Evolutionary conservation across 176 grass and related monocot genomes (phyloP), one percentile per base, ranked within the genome.

Genomic region (Cenchrus purpureus): DNA sequence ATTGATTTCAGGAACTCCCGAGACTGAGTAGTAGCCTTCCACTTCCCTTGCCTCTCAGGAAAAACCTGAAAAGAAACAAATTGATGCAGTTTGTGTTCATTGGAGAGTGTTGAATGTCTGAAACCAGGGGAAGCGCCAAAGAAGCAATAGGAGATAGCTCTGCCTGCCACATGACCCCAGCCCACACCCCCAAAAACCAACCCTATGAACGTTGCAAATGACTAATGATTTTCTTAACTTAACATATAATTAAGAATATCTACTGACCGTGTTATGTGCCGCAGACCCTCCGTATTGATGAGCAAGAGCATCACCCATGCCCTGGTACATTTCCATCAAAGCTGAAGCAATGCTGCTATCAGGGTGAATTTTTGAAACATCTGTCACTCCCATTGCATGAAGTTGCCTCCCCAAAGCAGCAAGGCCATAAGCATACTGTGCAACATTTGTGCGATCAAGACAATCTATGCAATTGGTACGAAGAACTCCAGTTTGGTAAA

Each of bases 391-490:
- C 96, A 98, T 95, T 77, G 89, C 93, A 84, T 91, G 86, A 67
- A 98, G 89, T 78, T 98, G 96, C 65, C 91, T 87, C 59, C 91
- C 96, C 87, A 98, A 93, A 44, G 93, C 85, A 79, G 89, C 93
- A 68, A 98, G 89, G 54, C 96, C 96, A 83, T 95, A 95, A 67
- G 96, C 93, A 91, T 95, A 98, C 71, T 98, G 96, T 45, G 96
- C 96, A 76, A 98, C 93, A 90, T 98, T 98, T 86, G 96, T 98
- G 46, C 96, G 91, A 80, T 98, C 93, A 74, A 98, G 76, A 44
- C 96, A 98, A 54, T 98, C 96, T 78, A 98, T 98, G 78, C 96
- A 98, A 74, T 98, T 98, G 3, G 96, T 98, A 78, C 96, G 96
- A 80, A 98, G 83, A 88, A 98, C 96, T 68, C 96, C 96, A 79